A percentile compares a stretch with the other conserved stretches of the same genome.
phyloP scores from a whole-genome alignment of 176 grass and related monocot genomes.

The Avena insularis region DNA sequence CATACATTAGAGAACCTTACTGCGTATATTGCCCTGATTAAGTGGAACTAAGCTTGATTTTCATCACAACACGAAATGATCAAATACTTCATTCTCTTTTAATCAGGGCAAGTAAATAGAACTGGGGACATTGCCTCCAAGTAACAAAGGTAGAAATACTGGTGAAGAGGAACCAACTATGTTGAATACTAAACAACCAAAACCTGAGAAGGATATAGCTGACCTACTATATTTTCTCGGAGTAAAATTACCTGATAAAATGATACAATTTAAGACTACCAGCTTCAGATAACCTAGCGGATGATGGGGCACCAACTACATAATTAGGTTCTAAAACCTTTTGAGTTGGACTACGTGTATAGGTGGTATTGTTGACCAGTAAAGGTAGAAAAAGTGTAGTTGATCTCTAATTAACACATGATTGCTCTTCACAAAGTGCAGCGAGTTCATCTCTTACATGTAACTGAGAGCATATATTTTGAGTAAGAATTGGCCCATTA shows the following conservation, averaged over 20 bases:
- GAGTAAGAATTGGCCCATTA: constrained; percentile 45
- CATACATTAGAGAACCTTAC: too few species aligned
- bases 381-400: constrained; percentile 56
- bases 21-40: constrained; percentile 30
- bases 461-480: constrained; percentile 51
- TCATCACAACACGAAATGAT: constrained; percentile 36
- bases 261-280: constrained; percentile 68
- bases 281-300: constrained; percentile 65
- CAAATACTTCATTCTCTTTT: constrained; percentile 33
- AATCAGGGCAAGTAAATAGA: constrained; percentile 52
- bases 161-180: neutral
- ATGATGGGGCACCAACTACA: constrained; percentile 54
- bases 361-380: constrained; percentile 76
- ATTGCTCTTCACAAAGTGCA: constrained; percentile 27
- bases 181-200: constrained; percentile 12
- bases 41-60: constrained; percentile 44
- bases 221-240: constrained; percentile 24
- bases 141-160: constrained; percentile 5
- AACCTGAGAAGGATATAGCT: constrained; percentile 20
- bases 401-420: constrained; percentile 44
- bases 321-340: constrained; percentile 68
- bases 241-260: constrained; percentile 74
- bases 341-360: constrained; percentile 55
- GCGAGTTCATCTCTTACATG: constrained; percentile 28
- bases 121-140: constrained; percentile 15